Conservation (phyloP, 495 filamentous ascomycete species). For the Recurvomyces mirabilis region DNA sequence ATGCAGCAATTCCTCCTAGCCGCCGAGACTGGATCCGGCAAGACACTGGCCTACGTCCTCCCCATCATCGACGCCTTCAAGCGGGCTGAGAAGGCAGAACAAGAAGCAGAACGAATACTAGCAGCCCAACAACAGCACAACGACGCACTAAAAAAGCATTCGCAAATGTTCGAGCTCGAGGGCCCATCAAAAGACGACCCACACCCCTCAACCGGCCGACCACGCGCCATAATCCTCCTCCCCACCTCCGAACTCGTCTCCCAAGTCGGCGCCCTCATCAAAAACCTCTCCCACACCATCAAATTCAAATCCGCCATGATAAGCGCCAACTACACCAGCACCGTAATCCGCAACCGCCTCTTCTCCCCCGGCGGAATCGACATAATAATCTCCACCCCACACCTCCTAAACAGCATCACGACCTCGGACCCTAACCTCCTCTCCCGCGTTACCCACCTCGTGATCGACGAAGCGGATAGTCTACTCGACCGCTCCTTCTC, state of each 20-base stretch:
- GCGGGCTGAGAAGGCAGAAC: conserved; percentile 55
- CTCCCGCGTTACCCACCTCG: conserved; percentile 71
- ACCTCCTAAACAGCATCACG: conserved; percentile 75
- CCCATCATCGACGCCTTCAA: conserved; percentile 77
- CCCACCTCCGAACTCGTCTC: conserved; percentile 88
- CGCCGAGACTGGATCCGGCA: conserved; percentile 93
- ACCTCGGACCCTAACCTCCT: conserved; percentile 79
- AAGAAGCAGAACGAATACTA: conserved; percentile 32
- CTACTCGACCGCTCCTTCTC: conserved; percentile 86
- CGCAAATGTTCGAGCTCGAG: conserved; percentile 38
- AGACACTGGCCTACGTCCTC: conserved; percentile 83
- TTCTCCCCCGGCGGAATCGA: conserved; percentile 77
- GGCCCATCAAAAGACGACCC: conserved; percentile 50
- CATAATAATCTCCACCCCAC: conserved; percentile 76
- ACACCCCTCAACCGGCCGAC: conserved; percentile 61
- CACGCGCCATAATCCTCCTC: conserved; percentile 76
- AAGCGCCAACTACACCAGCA: conserved; percentile 59
- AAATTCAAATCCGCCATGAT: conserved; percentile 74
- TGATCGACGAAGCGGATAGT: conserved; percentile 92
- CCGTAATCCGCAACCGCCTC: conserved; percentile 74
- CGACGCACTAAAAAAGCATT: conserved; percentile 23
- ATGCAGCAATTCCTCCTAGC: conserved; percentile 74
- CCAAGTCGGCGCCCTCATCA: conserved; percentile 70
- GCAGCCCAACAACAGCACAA: conserved; percentile 39
- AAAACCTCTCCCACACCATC: conserved; percentile 65